Conservation (phyloP, 164 flowering plant species). For the Cinnamomum chago region DNA sequence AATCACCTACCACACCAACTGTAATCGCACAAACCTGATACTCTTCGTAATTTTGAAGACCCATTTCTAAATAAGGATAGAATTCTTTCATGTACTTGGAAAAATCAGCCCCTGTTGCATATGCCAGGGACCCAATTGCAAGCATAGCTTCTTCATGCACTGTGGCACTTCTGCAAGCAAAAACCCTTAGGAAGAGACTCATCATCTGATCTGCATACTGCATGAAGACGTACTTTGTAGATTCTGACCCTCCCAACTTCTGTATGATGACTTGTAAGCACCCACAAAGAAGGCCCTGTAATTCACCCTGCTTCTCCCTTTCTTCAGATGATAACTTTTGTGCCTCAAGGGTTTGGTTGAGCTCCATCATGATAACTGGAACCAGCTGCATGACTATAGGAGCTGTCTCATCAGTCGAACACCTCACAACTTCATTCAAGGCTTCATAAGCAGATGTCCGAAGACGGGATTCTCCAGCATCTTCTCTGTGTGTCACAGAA, state of each 20-base stretch:
- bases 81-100: constrained; percentile 57
- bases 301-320: constrained; percentile 51
- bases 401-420: constrained; percentile 58
- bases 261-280: constrained; percentile 63
- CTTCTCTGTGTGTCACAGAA: constrained; percentile 51
- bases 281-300: constrained; percentile 68
- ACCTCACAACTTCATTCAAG: constrained; percentile 61
- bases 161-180: constrained; percentile 56
- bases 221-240: constrained; percentile 42
- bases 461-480: constrained; percentile 62
- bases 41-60: constrained; percentile 66
- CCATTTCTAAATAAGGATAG: constrained; percentile 56
- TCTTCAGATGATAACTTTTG: constrained; percentile 54
- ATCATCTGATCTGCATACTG: constrained; percentile 64
- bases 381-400: constrained; percentile 46
- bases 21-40: constrained; percentile 68
- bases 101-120: constrained; percentile 49
- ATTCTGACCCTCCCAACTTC: constrained; percentile 47
- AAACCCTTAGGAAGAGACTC: constrained; percentile 55
- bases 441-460: constrained; percentile 63
- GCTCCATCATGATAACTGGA: constrained; percentile 57
- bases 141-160: constrained; percentile 72
- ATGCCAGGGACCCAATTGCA: constrained; percentile 66
- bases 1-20: constrained; percentile 61
- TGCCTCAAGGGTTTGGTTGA: constrained; percentile 50